Evolutionary conservation across 2,329 filamentous ascomycete genomes (phyloP), one percentile per base, ranked within the genome.

Genomic region (Septoria linicola): DNA sequence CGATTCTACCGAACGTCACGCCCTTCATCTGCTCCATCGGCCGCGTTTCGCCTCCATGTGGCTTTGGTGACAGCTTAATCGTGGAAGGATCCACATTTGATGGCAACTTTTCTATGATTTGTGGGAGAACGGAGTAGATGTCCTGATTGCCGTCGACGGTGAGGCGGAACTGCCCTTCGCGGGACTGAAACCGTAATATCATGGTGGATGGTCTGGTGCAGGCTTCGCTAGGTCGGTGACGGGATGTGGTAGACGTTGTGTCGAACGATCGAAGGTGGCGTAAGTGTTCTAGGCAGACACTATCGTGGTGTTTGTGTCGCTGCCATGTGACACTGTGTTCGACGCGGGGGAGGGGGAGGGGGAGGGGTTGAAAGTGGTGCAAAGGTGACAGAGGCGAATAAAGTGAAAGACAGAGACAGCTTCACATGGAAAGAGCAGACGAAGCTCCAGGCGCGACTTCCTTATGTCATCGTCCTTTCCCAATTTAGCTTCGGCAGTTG

Each of bases 91-190:
- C 76, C 53, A 74, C 71, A 53, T 77, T 74, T 52, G 75, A 70
- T 23, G 82, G 81, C n/a, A 85, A 73, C 57, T 82, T 79, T 60
- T 83, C 79, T 14, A 79, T 68, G 44, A 85, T 74, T 70, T 82
- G 66, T 13, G 70, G 69, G 11, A 80, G 68, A 21, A 84, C 72
- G 7, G 79, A 73, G 16, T 76, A 68, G 68, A 97, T 96, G 0
- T 84, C 84, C 57, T 88, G 84, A 35, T 80, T 78, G 43, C 85
- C 81, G 62, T 91, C 84, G 61, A 95, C 81, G 44, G 79, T 88
- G 64, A 97, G 77, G 62, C 93, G 87, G 72, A 91, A 85, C 78
- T 93, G 93, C 75, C 93, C 93, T 75, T 96, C 90, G 59, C 88
- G 89, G 68, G 90, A 90, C 65, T 91, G 85, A 62, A 96, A 88